Conservation (phyloP, 495 filamentous ascomycete species). For the Arthonia radiata region DNA sequence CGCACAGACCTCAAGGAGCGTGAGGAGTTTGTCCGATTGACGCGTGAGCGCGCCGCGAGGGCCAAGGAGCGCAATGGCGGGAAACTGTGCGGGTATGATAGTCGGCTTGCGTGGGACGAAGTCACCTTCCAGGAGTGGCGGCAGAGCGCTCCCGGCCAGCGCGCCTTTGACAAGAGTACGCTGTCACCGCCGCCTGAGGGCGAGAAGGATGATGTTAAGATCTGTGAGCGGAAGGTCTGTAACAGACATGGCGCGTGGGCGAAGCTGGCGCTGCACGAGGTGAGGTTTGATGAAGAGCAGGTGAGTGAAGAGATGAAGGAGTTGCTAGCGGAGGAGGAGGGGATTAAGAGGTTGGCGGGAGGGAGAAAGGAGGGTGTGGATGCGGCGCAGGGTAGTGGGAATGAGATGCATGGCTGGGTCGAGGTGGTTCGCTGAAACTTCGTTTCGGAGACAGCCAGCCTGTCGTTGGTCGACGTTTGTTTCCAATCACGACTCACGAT, state of each 20-base stretch:
- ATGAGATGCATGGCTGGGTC: too few relatives aligned
- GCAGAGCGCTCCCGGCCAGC: constrained; percentile 8
- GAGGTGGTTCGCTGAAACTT: too few relatives aligned
- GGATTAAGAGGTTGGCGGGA: constrained; percentile 11
- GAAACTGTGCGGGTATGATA: constrained; percentile 39
- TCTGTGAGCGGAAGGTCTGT: constrained; percentile 16
- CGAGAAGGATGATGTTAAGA: constrained; percentile 2
- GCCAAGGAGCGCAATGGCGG: constrained; percentile 11
- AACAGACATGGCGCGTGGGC: constrained; percentile 14
- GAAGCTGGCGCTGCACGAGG: constrained; percentile 15
- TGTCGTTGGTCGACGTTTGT: too few relatives aligned
- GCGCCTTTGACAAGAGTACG: constrained; percentile 8
- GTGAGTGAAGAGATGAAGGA: constrained; percentile 13
- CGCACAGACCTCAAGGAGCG: constrained; percentile 15
- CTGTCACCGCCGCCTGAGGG: constrained; percentile 4
- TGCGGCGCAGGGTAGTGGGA: too few relatives aligned
- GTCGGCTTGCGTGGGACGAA: constrained; percentile 32
- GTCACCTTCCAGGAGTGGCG: constrained; percentile 26
- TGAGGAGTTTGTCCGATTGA: constrained; percentile 14
- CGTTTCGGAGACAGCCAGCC: too few relatives aligned
- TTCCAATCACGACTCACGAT: too few relatives aligned
- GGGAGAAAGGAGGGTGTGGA: too few relatives aligned
- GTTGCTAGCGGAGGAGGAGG: constrained; percentile 14
- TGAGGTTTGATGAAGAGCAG: constrained; percentile 14
- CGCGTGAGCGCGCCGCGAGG: constrained; percentile 9